Evolutionary conservation across 1,139 yeast genomes (phyloP), one percentile per base, ranked within the genome.

Genomic region (Geotrichum reessii): DNA sequence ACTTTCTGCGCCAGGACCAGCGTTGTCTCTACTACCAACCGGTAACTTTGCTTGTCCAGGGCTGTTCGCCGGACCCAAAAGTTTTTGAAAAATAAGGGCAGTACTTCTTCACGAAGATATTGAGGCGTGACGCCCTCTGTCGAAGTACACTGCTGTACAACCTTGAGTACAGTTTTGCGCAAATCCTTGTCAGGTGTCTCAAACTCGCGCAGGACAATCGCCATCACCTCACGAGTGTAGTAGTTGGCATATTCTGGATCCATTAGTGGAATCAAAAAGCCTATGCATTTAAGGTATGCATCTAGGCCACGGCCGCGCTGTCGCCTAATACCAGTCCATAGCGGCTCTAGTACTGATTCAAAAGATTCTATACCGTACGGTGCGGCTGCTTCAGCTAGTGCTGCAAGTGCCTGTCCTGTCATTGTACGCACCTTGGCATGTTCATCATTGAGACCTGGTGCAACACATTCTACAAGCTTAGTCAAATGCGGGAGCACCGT

Each of bases 291-390:
- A 63, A 93, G 71, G 68, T 87, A 90, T 1, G 90, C 83, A 0
- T 96, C 87, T 56, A 92, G 76, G 0, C 85, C 80, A 65, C 83
- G 82, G 2, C 98, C 98, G 62, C 96, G 77, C 63, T 88, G 95
- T 50, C 79, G 79, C 56, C 84, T 79, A 33, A 90, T 80, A 1
- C 96, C 97, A 21, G 76, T 74, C 96, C 97, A 91, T 7, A 90
- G 72, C 0, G 92, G 89, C 62, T 87, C 93, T 47, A 93, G 70
- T 0, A 82, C 77, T 1, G 76, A 71, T 64, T 87, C 95, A 71
- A 93, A 92, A 0, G 95, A 83, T 66, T 90, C 97, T 59, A 89
- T 86, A 53, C 99, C 99, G 72, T 87, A 90, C 0, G 99, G 99
- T 24, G 82, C 78, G 0, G 92, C 83, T n/a, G 87, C 86, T 53